phyloP scores from a whole-genome alignment of 441 rosid genomes.

The Biscutella auriculata region DNA sequence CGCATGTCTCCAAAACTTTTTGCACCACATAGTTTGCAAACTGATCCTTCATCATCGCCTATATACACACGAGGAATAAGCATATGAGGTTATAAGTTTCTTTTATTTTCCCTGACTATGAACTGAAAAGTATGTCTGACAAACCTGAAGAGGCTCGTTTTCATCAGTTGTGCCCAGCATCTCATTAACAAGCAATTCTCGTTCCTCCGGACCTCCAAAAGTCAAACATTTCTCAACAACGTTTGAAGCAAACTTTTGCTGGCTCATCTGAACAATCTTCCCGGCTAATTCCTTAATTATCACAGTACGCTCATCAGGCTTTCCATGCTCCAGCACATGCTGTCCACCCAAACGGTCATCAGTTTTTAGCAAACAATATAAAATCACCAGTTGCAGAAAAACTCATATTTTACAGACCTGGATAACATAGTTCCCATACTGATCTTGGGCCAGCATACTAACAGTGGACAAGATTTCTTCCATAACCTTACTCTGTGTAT shows the following conservation, averaged over 20 bases:
- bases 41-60: conserved; percentile 99
- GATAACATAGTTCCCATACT: conserved; percentile 84
- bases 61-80: background rate
- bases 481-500: conserved; percentile 71
- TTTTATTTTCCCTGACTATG: background rate
- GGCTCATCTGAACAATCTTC: conserved; percentile 88
- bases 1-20: conserved; percentile 87
- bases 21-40: conserved; percentile 95
- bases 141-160: conserved; percentile 91
- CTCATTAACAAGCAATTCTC: conserved; percentile 65
- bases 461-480: conserved; percentile 68
- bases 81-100: background rate
- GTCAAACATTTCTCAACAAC: conserved; percentile 87
- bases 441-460: conserved; percentile 78
- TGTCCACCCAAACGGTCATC: conserved; percentile 18
- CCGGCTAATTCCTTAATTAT: conserved; percentile 77
- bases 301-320: conserved; percentile 65
- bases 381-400: background rate
- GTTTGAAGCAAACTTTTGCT: conserved; percentile 84
- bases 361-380: background rate
- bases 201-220: conserved; percentile 63
- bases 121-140: background rate
- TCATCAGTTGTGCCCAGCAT: conserved; percentile 86
- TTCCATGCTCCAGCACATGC: conserved; percentile 87
- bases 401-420: conserved; percentile 38